A percentile compares a stretch with the other conserved stretches of the same genome.
Evolutionary conservation across 176 grass and related monocot genomes (phyloP).

Genomic region (Cenchrus fungigraminus): DNA sequence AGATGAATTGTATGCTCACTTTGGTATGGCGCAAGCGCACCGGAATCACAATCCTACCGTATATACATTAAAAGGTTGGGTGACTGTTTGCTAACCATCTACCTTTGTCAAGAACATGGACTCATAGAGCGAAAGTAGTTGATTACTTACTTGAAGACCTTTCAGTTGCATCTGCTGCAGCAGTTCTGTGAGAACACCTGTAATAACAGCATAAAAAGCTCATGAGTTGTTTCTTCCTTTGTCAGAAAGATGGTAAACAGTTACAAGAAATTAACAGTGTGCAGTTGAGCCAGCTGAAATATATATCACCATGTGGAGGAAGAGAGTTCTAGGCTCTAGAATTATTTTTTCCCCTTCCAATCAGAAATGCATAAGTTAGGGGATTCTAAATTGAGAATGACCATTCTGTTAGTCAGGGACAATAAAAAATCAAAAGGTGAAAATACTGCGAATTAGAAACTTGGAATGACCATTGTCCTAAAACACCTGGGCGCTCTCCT

Average conservation of each 20-base stretch:
- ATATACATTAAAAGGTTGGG: background rate
- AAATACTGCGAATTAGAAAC: background rate
- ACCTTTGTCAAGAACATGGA: background rate
- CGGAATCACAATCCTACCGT: no score
- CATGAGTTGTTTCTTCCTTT: slow-evolving; percentile 21
- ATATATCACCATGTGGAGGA: slow-evolving; percentile 6
- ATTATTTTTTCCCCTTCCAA: slow-evolving; percentile 15
- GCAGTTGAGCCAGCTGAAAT: background rate
- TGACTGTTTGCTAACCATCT: background rate
- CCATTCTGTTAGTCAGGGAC: background rate
- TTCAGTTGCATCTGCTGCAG: slow-evolving; percentile 75
- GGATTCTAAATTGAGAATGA: background rate
- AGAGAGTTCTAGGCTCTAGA: background rate
- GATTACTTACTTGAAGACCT: slow-evolving; percentile 76
- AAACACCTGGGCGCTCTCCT: slow-evolving; percentile 20
- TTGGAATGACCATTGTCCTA: background rate
- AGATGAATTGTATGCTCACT: background rate
- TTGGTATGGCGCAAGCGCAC: background rate
- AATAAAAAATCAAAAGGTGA: background rate
- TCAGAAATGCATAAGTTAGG: slow-evolving; percentile 16
- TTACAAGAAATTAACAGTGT: slow-evolving; percentile 16
- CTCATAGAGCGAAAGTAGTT: background rate
- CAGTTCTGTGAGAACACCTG: slow-evolving; percentile 75
- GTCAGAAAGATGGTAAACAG: background rate
- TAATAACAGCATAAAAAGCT: slow-evolving; percentile 24